Percentiles rank a stretch among this genome's conserved stretches.
These are phyloP conservation scores for Hymenotorrendiella dingleyae DNA, from an alignment of 2,329 filamentous ascomycete species.

Conservation along the genomic window DNA sequence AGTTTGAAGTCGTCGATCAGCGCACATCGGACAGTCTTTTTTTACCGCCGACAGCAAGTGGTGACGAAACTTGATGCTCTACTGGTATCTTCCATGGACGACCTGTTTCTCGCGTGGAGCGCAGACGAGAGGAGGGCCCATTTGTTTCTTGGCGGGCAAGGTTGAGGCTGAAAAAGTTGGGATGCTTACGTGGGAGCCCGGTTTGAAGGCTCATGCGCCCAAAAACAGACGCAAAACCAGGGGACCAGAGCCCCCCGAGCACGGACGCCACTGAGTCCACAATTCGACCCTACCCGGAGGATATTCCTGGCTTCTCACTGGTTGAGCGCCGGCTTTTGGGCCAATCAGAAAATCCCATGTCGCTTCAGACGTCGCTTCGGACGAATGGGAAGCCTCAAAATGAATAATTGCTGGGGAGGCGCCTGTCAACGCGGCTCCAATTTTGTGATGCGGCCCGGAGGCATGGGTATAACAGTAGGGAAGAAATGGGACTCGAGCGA, in stretches of 20 bases:
- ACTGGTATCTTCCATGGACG: conserved; percentile 1
- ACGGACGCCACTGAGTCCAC: too few species aligned
- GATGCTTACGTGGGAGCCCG: neutral
- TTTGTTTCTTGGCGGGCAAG: neutral
- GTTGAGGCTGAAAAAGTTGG: conserved; percentile 4
- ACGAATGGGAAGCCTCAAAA: too few species aligned
- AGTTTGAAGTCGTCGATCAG: conserved; percentile 12
- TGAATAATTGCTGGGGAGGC: too few species aligned
- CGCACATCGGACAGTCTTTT: conserved; percentile 3
- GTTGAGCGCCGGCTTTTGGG: too few species aligned
- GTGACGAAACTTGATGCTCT: conserved; percentile 17
- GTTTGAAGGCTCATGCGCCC: neutral
- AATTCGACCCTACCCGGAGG: too few species aligned
- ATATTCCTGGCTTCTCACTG: too few species aligned
- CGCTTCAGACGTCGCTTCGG: too few species aligned
- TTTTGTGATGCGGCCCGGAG: conserved; percentile 5
- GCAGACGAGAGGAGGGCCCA: neutral
- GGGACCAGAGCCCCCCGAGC: too few species aligned
- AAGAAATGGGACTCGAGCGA: neutral
- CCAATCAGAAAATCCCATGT: too few species aligned
- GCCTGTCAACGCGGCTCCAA: neutral
- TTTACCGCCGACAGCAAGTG: conserved; percentile 7
- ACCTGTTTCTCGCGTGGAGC: neutral
- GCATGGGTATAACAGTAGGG: neutral
- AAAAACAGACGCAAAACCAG: neutral